A percentile compares a stretch with the other conserved stretches of the same genome.
These are phyloP conservation scores for Monosporascus cannonballus DNA, from an alignment of 2,329 filamentous ascomycete genomes.

Conservation along the genomic window DNA sequence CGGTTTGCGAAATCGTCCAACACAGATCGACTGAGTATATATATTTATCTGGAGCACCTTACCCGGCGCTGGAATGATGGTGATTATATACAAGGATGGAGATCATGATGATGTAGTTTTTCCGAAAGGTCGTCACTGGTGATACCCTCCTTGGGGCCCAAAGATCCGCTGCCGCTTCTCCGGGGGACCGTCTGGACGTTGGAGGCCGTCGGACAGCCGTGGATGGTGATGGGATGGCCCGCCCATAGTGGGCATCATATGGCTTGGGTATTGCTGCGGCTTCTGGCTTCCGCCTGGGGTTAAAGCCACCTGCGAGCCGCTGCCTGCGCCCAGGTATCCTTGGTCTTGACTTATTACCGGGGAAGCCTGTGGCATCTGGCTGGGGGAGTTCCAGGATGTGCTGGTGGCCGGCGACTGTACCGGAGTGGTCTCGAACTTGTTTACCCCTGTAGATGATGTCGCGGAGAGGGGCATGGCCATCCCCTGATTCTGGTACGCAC, in stretches of 20 bases:
- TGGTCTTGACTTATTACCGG: constrained; percentile 40
- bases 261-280: constrained; percentile 28
- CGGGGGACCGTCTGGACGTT: constrained; percentile 32
- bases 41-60: too few species aligned
- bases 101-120: constrained; percentile 7
- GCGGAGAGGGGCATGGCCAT: constrained; percentile 28
- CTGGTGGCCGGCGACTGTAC: constrained; percentile 47
- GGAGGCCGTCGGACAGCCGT: constrained; percentile 26
- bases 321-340: constrained; percentile 37
- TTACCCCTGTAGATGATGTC: constrained; percentile 24
- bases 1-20: background rate
- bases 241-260: constrained; percentile 31
- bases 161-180: constrained; percentile 50
- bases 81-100: constrained; percentile 20
- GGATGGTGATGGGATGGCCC: constrained; percentile 19
- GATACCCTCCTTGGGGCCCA: constrained; percentile 35
- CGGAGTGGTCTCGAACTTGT: constrained; percentile 51
- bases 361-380: constrained; percentile 44
- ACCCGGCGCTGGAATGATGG: background rate
- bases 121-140: constrained; percentile 19
- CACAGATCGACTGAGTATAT: constrained; percentile 4
- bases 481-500: constrained; percentile 25
- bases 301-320: constrained; percentile 33
- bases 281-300: constrained; percentile 32
- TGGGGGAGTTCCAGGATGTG: constrained; percentile 45